Evolutionary conservation across 371 early-diverging fungal species (phyloP).

Genomic region (Rhizopus delemar): DNA sequence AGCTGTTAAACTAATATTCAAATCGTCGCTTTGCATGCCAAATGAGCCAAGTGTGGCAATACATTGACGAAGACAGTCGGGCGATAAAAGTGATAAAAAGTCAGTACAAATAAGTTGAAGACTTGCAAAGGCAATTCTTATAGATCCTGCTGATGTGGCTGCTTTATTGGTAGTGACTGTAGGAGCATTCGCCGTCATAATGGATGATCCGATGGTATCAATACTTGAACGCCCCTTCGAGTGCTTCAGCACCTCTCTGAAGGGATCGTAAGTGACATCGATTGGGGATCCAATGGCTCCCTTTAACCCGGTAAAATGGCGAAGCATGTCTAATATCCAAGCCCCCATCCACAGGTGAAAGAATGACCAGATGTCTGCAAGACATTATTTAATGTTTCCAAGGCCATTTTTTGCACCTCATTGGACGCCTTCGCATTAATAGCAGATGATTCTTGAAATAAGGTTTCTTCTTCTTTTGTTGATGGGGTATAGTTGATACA

Average conservation of each 20-base stretch:
- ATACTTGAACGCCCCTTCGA: conserved; percentile 28
- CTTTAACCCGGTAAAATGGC: conserved; percentile 61
- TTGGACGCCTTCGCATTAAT: conserved; percentile 32
- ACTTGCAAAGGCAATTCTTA: conserved; percentile 89
- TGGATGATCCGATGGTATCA: conserved; percentile 37
- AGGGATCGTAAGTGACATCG: conserved; percentile 20
- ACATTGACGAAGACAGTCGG: conserved; percentile 76
- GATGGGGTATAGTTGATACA: conserved; percentile 42
- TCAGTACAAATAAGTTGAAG: conserved; percentile 96
- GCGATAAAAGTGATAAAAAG: conserved; percentile 79
- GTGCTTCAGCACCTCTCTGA: conserved; percentile 28
- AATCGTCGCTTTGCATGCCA: conserved; percentile 84
- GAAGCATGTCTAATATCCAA: conserved; percentile 89
- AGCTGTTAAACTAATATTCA: conserved; percentile 93
- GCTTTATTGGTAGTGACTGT: conserved; percentile 26
- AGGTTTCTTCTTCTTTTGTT: conserved; percentile 15
- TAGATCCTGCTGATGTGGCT: conserved; percentile 53
- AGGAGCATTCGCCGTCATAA: conserved; percentile 12
- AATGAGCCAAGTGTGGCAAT: conserved; percentile 83
- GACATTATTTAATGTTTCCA: conserved; percentile 88
- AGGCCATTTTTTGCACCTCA: conserved; percentile 81
- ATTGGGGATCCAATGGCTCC: conserved; percentile 28
- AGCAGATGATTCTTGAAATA: conserved; percentile 14
- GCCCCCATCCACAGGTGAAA: conserved; percentile 81
- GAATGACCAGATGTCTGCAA: conserved; percentile 91